Conservation (phyloP, 2,329 filamentous ascomycete genomes). For the Tolypocladium amazonense region DNA sequence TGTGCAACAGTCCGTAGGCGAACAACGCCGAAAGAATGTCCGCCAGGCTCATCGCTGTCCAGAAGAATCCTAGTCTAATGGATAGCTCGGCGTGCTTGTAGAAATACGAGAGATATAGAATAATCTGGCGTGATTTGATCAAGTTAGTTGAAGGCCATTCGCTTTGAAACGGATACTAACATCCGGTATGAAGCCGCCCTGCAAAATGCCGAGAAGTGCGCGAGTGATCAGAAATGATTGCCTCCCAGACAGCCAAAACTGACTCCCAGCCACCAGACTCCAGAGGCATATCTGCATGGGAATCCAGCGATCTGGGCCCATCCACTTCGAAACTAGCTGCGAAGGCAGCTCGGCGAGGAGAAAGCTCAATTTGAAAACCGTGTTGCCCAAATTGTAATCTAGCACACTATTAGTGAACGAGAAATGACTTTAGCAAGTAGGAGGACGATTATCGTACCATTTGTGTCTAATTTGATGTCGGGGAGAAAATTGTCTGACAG, state of each 20-base stretch:
- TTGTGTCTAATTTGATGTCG: conserved; percentile 30
- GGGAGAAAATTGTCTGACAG: conserved; percentile 35
- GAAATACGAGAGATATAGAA: conserved; percentile 61
- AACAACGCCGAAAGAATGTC: conserved; percentile 40
- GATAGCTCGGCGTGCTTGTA: conserved; percentile 64
- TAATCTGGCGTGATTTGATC: neutral
- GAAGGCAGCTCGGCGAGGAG: conserved; percentile 38
- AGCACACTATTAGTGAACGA: neutral
- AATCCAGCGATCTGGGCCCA: conserved; percentile 50
- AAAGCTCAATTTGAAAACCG: conserved; percentile 20
- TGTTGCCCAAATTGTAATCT: conserved; percentile 24
- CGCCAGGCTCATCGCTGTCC: conserved; percentile 52
- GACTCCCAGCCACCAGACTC: conserved; percentile 40
- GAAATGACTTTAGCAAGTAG: too few relatives aligned
- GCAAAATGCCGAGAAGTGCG: conserved; percentile 27
- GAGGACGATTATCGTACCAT: conserved; percentile 14
- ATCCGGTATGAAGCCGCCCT: conserved; percentile 37
- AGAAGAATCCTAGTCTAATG: conserved; percentile 56
- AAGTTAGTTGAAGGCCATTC: conserved; percentile 4
- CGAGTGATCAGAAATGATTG: conserved; percentile 27
- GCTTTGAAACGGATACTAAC: conserved; percentile 7
- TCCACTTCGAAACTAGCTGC: conserved; percentile 47
- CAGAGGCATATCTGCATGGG: conserved; percentile 46
- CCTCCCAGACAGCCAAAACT: conserved; percentile 30
- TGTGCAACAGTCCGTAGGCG: conserved; percentile 28